Evolutionary conservation across 2,329 filamentous ascomycete species (phyloP).

Genomic region (Stachybotrys chartarum): DNA sequence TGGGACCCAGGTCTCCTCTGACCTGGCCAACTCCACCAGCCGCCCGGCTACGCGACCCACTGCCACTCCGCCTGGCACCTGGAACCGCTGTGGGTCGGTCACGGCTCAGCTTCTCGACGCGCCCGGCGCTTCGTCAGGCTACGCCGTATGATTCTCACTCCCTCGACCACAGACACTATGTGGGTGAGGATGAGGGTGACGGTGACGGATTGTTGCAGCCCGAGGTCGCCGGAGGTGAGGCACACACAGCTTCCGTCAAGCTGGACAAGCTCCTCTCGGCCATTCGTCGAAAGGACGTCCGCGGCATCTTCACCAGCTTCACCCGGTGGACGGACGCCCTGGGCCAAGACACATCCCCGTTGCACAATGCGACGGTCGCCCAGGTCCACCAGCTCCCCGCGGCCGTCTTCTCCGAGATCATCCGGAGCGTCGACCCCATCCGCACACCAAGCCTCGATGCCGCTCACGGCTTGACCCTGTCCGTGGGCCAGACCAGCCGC

Average conservation of each 20-base stretch:
- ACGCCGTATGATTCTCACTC: neutral
- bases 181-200: no score
- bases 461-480: constrained; percentile 30
- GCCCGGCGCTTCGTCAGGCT: neutral
- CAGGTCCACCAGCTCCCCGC: constrained; percentile 37
- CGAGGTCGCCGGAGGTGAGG: neutral
- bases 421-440: constrained; percentile 55
- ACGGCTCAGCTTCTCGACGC: constrained; percentile 14
- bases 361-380: constrained; percentile 15
- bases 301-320: constrained; percentile 16
- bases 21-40: constrained; percentile 7
- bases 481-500: constrained; percentile 29
- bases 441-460: constrained; percentile 39
- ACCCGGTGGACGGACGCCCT: constrained; percentile 18
- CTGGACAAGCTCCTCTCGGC: constrained; percentile 20
- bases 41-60: constrained; percentile 15
- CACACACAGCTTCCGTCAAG: neutral
- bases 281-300: constrained; percentile 20
- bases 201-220: no score
- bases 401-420: constrained; percentile 54
- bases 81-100: constrained; percentile 14
- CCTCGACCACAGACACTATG: neutral
- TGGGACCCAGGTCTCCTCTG: constrained; percentile 14
- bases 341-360: constrained; percentile 8
- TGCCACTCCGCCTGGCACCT: constrained; percentile 9